These are phyloP conservation scores for Phytophthora sansomeana DNA, from an alignment of 352 stramenopile genomes.

Conservation along the genomic window DNA sequence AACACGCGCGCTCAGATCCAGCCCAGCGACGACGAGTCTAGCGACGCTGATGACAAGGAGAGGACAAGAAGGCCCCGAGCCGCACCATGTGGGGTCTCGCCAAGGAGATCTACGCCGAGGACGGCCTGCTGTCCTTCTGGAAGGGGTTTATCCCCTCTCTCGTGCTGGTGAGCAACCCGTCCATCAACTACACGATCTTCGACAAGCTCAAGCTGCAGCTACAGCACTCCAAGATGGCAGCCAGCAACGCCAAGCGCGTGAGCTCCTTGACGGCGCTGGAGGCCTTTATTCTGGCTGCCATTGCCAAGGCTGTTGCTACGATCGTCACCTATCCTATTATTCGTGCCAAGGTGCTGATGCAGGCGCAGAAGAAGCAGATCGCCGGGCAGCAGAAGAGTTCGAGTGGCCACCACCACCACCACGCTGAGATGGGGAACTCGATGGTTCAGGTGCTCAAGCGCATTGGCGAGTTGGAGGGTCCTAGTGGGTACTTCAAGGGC, in stretches of 20 bases:
- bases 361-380: slow-evolving; percentile 75
- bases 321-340: slow-evolving; percentile 91
- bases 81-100: slow-evolving; percentile 59
- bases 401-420: slow-evolving; percentile 50
- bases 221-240: slow-evolving; percentile 60
- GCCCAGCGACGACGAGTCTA: slow-evolving; percentile 51
- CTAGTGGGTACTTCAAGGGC: slow-evolving; percentile 74
- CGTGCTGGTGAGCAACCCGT: slow-evolving; percentile 89
- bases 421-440: slow-evolving; percentile 54
- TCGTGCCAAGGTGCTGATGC: slow-evolving; percentile 90
- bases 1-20: slow-evolving; percentile 86
- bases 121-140: slow-evolving; percentile 84
- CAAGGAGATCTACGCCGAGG: slow-evolving; percentile 74
- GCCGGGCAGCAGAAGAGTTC: slow-evolving; percentile 24
- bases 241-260: slow-evolving; percentile 45
- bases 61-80: slow-evolving; percentile 30
- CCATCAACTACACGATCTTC: slow-evolving; percentile 92
- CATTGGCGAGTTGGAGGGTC: slow-evolving; percentile 71
- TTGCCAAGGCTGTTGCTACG: slow-evolving; percentile 86
- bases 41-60: slow-evolving; percentile 41
- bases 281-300: slow-evolving; percentile 83
- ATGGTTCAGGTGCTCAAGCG: slow-evolving; percentile 76
- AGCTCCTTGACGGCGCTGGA: slow-evolving; percentile 69
- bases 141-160: slow-evolving; percentile 90
- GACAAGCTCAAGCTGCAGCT: slow-evolving; percentile 84